Conservation (phyloP, 495 filamentous ascomycete genomes). For the Friedmanniomyces endolithicus region DNA sequence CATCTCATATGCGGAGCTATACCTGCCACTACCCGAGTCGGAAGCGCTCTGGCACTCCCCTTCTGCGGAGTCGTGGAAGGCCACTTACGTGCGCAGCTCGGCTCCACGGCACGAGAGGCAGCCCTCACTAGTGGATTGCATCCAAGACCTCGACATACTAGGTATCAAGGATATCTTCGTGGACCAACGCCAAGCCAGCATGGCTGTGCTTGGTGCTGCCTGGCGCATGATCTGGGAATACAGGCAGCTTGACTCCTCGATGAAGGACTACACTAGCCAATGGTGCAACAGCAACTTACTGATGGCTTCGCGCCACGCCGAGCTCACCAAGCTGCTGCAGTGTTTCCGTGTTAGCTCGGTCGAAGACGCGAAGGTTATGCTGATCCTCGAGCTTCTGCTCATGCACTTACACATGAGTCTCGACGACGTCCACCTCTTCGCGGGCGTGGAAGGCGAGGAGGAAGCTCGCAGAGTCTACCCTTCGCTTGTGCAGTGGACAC, state of each 20-base stretch:
- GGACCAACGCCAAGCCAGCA: slow-evolving; percentile 40
- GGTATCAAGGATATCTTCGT: slow-evolving; percentile 31
- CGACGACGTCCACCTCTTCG: slow-evolving; percentile 53
- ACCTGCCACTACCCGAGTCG: slow-evolving; percentile 44
- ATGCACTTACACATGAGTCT: slow-evolving; percentile 50
- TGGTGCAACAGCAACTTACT: slow-evolving; percentile 36
- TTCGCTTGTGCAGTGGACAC: slow-evolving; percentile 42
- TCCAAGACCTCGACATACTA: slow-evolving; percentile 41
- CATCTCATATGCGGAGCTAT: slow-evolving; percentile 53
- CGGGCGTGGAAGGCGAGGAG: slow-evolving; percentile 50
- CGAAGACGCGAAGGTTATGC: slow-evolving; percentile 28
- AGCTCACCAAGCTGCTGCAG: slow-evolving; percentile 36
- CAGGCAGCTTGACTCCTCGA: slow-evolving; percentile 41
- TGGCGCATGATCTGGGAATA: slow-evolving; percentile 50
- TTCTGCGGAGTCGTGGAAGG: slow-evolving; percentile 45
- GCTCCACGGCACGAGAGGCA: slow-evolving; percentile 17
- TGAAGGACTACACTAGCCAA: slow-evolving; percentile 28
- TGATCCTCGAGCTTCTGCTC: slow-evolving; percentile 43
- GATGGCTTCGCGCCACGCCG: slow-evolving; percentile 40
- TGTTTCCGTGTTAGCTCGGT: slow-evolving; percentile 35
- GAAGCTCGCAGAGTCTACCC: slow-evolving; percentile 44
- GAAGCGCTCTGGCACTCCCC: slow-evolving; percentile 45
- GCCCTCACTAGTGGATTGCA: slow-evolving; percentile 37
- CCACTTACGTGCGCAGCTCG: slow-evolving; percentile 30
- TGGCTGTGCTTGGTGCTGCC: slow-evolving; percentile 43